Percentiles rank a stretch among this genome's conserved stretches.
Evolutionary conservation across 352 stramenopile species (phyloP).

Genomic region (Plasmopara halstedii): DNA sequence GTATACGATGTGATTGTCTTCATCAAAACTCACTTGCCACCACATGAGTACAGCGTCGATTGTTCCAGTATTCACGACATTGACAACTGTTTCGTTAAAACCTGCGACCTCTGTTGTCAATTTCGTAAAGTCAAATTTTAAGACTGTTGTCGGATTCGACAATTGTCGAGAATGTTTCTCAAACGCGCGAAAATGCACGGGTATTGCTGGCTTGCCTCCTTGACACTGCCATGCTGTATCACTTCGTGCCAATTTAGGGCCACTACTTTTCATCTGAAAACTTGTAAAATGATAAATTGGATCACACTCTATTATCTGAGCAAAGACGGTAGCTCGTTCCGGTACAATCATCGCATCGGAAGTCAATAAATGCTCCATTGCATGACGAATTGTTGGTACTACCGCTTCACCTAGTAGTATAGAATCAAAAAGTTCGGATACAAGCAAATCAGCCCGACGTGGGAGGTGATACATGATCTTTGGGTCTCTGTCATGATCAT

Average conservation of each 20-base stretch:
- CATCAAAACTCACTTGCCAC: constrained; percentile 69
- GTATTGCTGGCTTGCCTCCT: constrained; percentile 52
- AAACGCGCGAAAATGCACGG: constrained; percentile 51
- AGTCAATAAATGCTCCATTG: constrained; percentile 52
- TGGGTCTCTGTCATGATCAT: constrained; percentile 2
- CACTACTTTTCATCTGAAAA: constrained; percentile 18
- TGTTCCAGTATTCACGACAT: constrained; percentile 23
- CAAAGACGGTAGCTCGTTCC: constrained; percentile 55
- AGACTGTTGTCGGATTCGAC: constrained; percentile 32
- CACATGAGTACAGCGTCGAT: constrained; percentile 75
- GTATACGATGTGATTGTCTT: constrained; percentile 43
- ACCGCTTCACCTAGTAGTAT: constrained; percentile 86
- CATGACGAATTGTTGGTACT: constrained; percentile 77
- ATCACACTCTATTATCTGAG: constrained; percentile 60
- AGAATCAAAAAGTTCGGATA: constrained; percentile 91
- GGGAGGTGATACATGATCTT: constrained; percentile 37
- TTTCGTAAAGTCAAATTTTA: constrained; percentile 65
- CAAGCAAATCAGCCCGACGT: constrained; percentile 80
- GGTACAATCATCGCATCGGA: constrained; percentile 60
- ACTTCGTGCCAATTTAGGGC: constrained; percentile 38
- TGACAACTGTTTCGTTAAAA: constrained; percentile 38
- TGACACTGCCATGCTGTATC: constrained; percentile 49
- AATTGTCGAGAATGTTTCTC: constrained; percentile 31
- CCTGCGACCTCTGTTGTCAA: constrained; percentile 10
- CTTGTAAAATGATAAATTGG: constrained; percentile 65